A percentile compares a stretch with the other conserved stretches of the same genome.
phyloP scores from a whole-genome alignment of 225 moss, liverwort and hornwort genomes.

The Pleurozium schreberi region DNA sequence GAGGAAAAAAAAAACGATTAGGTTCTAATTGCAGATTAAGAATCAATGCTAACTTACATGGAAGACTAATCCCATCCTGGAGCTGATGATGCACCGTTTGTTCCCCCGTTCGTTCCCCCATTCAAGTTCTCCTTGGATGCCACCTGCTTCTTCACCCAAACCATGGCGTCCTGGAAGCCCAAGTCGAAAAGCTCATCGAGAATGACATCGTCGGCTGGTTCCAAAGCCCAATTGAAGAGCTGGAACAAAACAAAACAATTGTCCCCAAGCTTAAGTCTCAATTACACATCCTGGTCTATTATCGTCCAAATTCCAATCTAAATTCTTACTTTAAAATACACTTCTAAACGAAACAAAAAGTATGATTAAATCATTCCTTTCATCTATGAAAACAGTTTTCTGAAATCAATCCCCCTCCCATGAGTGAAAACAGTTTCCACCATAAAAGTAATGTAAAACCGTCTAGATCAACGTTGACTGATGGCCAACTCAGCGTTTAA shows the following conservation, averaged over 20 bases:
- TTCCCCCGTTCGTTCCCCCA: not conserved
- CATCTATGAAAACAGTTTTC: not conserved
- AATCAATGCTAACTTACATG: not conserved
- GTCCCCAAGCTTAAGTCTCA: not conserved
- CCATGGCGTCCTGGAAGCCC: constrained; percentile 65
- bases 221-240: constrained; percentile 83
- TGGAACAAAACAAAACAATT: not conserved
- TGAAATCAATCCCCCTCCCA: not conserved
- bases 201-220: constrained; percentile 67
- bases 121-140: not conserved
- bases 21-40: not conserved
- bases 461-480: not conserved
- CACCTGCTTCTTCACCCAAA: constrained; percentile 55
- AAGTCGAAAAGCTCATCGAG: constrained; percentile 65
- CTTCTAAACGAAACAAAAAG: not conserved
- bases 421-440: not conserved
- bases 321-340: not conserved
- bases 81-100: constrained; percentile 5
- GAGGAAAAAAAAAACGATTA: not conserved
- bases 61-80: not conserved
- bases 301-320: not conserved
- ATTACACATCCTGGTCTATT: not conserved
- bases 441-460: not conserved
- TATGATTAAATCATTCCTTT: not conserved
- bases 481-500: not conserved